These are phyloP conservation scores for Zymoseptoria tritici DNA, from an alignment of 2,329 filamentous ascomycete species.

Conservation along the genomic window DNA sequence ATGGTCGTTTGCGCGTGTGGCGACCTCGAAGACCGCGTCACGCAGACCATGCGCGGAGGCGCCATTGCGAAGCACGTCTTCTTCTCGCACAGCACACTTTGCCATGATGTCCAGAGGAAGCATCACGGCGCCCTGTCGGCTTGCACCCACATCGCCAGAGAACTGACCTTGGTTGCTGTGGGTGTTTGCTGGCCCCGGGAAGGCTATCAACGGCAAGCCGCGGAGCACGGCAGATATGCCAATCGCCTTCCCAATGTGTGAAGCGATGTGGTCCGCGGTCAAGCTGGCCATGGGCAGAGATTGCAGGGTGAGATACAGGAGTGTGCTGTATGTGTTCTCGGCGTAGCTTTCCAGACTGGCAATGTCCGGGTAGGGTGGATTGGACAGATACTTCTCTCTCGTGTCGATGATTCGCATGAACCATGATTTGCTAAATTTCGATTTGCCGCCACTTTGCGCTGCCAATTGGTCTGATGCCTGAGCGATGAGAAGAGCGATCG, in stretches of 20 bases:
- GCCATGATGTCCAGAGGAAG: slow-evolving; percentile 88
- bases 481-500: slow-evolving; percentile 76
- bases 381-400: slow-evolving; percentile 73
- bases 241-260: slow-evolving; percentile 88
- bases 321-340: slow-evolving; percentile 88
- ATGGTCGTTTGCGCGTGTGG: slow-evolving; percentile 91
- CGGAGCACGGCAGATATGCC: slow-evolving; percentile 83
- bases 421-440: slow-evolving; percentile 48
- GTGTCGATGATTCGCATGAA: slow-evolving; percentile 68
- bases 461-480: slow-evolving; percentile 57
- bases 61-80: slow-evolving; percentile 78
- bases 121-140: slow-evolving; percentile 59
- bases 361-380: slow-evolving; percentile 70
- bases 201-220: slow-evolving; percentile 80
- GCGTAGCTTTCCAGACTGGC: slow-evolving; percentile 76
- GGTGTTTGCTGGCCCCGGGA: slow-evolving; percentile 56
- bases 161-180: slow-evolving; percentile 43
- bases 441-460: slow-evolving; percentile 39
- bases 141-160: slow-evolving; percentile 34
- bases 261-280: slow-evolving; percentile 84
- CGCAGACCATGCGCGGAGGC: slow-evolving; percentile 70
- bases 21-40: slow-evolving; percentile 86
- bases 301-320: slow-evolving; percentile 82
- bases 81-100: slow-evolving; percentile 70
- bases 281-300: slow-evolving; percentile 71